Percentiles rank a stretch among this genome's conserved stretches.
Conservation (phyloP, 768 basidiomycete genomes). For the Cyclocybe aegerita region DNA sequence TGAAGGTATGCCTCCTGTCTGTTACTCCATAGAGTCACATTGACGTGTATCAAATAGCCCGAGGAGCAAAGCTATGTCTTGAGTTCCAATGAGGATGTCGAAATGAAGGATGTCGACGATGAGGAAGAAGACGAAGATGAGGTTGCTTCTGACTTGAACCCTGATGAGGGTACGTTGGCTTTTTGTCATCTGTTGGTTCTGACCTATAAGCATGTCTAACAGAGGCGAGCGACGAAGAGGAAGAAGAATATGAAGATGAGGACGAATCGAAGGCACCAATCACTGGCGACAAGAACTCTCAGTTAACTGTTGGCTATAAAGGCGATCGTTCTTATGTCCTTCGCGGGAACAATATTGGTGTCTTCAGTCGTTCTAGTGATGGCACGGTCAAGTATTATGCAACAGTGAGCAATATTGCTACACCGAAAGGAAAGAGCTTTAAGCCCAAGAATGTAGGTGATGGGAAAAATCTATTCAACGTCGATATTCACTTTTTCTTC, state of each 20-base stretch:
- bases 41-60: constrained; percentile 34
- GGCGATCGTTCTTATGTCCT: constrained; percentile 94
- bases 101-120: constrained; percentile 78
- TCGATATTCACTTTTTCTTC: constrained; percentile 3
- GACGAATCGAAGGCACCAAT: constrained; percentile 36
- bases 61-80: constrained; percentile 89
- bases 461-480: background rate
- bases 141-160: constrained; percentile 65
- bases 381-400: constrained; percentile 81
- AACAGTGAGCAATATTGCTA: constrained; percentile 81
- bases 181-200: background rate
- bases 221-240: constrained; percentile 47
- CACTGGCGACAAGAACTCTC: constrained; percentile 76
- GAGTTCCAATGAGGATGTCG: constrained; percentile 81
- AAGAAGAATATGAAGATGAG: constrained; percentile 45
- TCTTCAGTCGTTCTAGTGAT: constrained; percentile 74
- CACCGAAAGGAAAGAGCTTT: constrained; percentile 80
- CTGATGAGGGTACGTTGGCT: constrained; percentile 50
- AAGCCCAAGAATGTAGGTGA: constrained; percentile 76
- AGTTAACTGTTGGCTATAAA: constrained; percentile 92
- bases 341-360: constrained; percentile 88
- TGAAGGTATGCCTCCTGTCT: constrained; percentile 52
- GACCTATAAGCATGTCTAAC: background rate
- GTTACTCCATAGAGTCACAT: background rate
- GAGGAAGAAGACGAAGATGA: constrained; percentile 82